Evolutionary conservation across 805 yeast genomes (phyloP).

Genomic region (Yamadazyma endophytica): DNA sequence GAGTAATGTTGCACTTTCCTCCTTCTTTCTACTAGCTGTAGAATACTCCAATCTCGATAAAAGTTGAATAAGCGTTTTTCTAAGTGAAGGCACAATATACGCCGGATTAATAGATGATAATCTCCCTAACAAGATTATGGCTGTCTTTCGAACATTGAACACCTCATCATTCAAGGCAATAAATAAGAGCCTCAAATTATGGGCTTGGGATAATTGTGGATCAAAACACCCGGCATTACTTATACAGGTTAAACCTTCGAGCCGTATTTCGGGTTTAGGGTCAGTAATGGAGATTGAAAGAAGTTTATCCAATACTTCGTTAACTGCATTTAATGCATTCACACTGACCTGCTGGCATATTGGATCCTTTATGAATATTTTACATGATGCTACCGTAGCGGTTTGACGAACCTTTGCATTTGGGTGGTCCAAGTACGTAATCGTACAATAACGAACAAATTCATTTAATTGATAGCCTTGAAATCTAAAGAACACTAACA

Average conservation of each 20-base stretch:
- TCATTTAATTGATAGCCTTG: slow-evolving; percentile 75
- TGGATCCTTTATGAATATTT: slow-evolving; percentile 70
- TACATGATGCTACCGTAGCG: slow-evolving; percentile 81
- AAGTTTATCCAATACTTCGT: slow-evolving; percentile 77
- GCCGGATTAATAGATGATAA: slow-evolving; percentile 88
- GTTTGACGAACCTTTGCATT: slow-evolving; percentile 74
- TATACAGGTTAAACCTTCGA: slow-evolving; percentile 70
- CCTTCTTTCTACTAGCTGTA: slow-evolving; percentile 67
- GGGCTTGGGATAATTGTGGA: slow-evolving; percentile 91
- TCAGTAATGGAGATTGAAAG: slow-evolving; percentile 85
- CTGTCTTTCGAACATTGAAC: slow-evolving; percentile 75
- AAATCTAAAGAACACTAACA: slow-evolving; percentile 72
- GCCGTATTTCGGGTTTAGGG: slow-evolving; percentile 77
- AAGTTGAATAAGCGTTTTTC: slow-evolving; percentile 82
- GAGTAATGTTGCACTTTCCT: slow-evolving; percentile 77
- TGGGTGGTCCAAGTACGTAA: slow-evolving; percentile 79
- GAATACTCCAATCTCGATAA: slow-evolving; percentile 84
- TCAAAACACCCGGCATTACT: slow-evolving; percentile 66
- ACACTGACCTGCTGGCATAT: slow-evolving; percentile 82
- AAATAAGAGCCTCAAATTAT: slow-evolving; percentile 76
- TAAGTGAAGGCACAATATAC: slow-evolving; percentile 85
- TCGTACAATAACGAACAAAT: slow-evolving; percentile 79
- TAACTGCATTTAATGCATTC: slow-evolving; percentile 75
- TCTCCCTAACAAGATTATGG: slow-evolving; percentile 78
- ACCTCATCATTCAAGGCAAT: slow-evolving; percentile 90